Evolutionary conservation across 805 yeast genomes (phyloP), one percentile per base, ranked within the genome.

Genomic region (Lipomyces sp.): DNA sequence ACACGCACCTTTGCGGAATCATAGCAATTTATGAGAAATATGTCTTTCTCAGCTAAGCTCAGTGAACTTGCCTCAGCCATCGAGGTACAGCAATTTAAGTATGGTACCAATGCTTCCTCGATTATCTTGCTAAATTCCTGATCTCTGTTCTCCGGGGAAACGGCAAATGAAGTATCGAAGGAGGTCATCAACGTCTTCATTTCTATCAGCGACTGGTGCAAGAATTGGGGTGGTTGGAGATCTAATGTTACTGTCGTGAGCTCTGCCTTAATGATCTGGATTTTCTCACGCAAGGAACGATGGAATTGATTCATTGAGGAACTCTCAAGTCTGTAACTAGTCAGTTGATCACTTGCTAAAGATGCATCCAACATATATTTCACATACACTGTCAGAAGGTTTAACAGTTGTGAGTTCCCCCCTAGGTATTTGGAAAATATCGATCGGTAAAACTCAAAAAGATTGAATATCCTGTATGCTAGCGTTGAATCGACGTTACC

Each of bases 161-260:
- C 62, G 8, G 71, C 64, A 33, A 75, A 70, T 37, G 80, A 76
- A 18, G 75, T 65, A 58, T 80, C 81, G 60, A 78, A 78, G 45
- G 78, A 75, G 34, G 85, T 86, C 67, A 89, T 82, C 1, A 90
- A 76, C 0, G 86, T 85, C 64, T 88, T 80, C 35, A 89, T 79
- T 15, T 86, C 88, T 0, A 85, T 79, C 58, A 89, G 82, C 71
- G 88, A 86, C n/a, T 85, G 88, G 59, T 84, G 80, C 30, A 90
- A 78, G 92, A 96, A 93, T 66, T 90, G 96, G 0, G 98, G 97
- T 3, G 96, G 87, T 67, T 88, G 85, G 30, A 90, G 79, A 67
- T 90, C 90, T 35, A 82, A 83, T 60, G 56, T 75, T 75, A 18
- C 82, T 67, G 50, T 76, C 75, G 64, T 80, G 73, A 73, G 77